phyloP scores from a whole-genome alignment of 1,139 yeast species.

The Tardiomyces blankii region DNA sequence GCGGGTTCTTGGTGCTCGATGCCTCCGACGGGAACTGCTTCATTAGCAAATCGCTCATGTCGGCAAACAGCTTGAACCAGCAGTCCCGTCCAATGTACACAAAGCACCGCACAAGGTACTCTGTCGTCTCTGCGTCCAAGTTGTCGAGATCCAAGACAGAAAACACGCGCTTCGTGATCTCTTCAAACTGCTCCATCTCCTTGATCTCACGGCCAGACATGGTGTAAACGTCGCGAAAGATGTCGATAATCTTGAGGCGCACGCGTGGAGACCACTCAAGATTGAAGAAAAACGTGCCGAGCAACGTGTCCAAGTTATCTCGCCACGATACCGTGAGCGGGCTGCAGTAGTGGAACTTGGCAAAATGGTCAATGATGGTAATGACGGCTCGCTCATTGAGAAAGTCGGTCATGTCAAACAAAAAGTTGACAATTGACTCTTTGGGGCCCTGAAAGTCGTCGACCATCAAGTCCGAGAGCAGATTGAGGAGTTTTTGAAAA shows the following conservation, averaged over 20 bases:
- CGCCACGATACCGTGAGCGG: slow-evolving; percentile 45
- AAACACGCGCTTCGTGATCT: neutral
- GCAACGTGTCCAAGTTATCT: slow-evolving; percentile 34
- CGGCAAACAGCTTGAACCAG: slow-evolving; percentile 7
- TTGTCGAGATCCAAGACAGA: neutral
- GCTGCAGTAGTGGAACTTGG: slow-evolving; percentile 42
- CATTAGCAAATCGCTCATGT: slow-evolving; percentile 8
- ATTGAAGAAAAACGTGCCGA: slow-evolving; percentile 37
- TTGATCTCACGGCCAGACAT: neutral
- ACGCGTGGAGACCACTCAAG: slow-evolving; percentile 24
- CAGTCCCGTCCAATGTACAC: slow-evolving; percentile 10
- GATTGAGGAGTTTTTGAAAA: slow-evolving; percentile 10
- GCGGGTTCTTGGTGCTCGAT: neutral
- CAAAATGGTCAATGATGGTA: slow-evolving; percentile 38
- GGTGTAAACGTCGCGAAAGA: slow-evolving; percentile 32
- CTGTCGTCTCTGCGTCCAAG: neutral
- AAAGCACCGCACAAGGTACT: slow-evolving; percentile 2
- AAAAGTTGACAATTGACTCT: slow-evolving; percentile 35
- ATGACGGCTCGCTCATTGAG: slow-evolving; percentile 30
- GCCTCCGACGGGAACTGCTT: slow-evolving; percentile 5
- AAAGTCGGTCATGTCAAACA: slow-evolving; percentile 30
- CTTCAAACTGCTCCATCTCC: neutral
- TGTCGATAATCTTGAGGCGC: slow-evolving; percentile 32
- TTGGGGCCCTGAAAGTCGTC: slow-evolving; percentile 33
- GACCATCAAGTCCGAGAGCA: slow-evolving; percentile 11